These are phyloP conservation scores for Chrysoporthe cubensis DNA, from an alignment of 2,329 filamentous ascomycete species.

Conservation along the genomic window DNA sequence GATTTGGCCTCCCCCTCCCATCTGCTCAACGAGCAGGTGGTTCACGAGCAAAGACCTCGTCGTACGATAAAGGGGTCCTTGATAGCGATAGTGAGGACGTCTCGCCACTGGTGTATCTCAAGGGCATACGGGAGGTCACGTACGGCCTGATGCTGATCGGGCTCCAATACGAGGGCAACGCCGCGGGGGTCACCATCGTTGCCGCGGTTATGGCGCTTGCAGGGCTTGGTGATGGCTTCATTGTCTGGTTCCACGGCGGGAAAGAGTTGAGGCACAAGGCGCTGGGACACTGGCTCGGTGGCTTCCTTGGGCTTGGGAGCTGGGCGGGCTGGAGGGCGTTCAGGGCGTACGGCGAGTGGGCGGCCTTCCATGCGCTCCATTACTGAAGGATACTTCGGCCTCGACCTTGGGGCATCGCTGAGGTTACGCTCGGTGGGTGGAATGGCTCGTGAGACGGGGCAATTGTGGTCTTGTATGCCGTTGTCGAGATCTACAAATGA, in stretches of 20 bases:
- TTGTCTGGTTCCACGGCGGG: conserved; percentile 40
- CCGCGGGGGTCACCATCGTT: conserved; percentile 37
- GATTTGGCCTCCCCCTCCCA: conserved; percentile 25
- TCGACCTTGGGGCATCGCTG: not conserved
- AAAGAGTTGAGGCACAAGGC: conserved; percentile 32
- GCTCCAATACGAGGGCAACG: conserved; percentile 38
- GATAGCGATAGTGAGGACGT: not conserved
- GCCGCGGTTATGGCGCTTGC: conserved; percentile 36
- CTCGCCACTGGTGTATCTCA: conserved; percentile 42
- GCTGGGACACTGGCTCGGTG: conserved; percentile 35
- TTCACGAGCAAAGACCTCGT: not conserved
- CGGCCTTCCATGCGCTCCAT: conserved; percentile 19
- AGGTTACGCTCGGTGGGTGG: too few relatives aligned
- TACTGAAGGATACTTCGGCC: not conserved
- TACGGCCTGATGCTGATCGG: conserved; percentile 38
- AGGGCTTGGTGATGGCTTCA: conserved; percentile 39
- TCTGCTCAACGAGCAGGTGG: not conserved
- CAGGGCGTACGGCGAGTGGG: conserved; percentile 17
- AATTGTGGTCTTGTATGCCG: too few relatives aligned
- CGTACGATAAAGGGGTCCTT: not conserved
- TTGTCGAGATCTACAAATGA: too few relatives aligned
- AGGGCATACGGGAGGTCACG: conserved; percentile 40
- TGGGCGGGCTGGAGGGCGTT: conserved; percentile 35
- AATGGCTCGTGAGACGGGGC: too few relatives aligned
- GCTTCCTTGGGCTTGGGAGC: conserved; percentile 32